Conservation (phyloP, 768 basidiomycete species). For the Pisolithus marmoratus region DNA sequence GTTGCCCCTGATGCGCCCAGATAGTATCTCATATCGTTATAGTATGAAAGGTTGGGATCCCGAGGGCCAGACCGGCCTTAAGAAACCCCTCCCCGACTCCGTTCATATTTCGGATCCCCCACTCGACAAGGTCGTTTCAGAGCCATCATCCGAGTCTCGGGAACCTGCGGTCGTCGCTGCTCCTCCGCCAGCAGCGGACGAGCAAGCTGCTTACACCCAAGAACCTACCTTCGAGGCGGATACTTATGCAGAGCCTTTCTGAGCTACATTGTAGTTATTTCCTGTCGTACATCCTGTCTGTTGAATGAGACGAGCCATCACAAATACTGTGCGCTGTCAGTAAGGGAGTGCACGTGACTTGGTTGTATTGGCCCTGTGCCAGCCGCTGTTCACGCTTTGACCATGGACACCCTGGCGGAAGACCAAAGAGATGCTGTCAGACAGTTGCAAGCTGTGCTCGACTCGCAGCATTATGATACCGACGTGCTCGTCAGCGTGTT, state of each 20-base stretch:
- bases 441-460: conserved; percentile 12
- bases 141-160: conserved; percentile 86
- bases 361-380: neutral
- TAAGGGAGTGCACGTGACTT: too few species aligned
- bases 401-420: conserved; percentile 9
- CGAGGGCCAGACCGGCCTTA: conserved; percentile 82
- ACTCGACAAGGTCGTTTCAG: conserved; percentile 82
- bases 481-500: conserved; percentile 59
- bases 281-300: neutral
- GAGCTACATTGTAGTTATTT: conserved; percentile 21
- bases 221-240: conserved; percentile 37
- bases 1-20: neutral
- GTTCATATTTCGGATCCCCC: conserved; percentile 88
- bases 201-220: conserved; percentile 31
- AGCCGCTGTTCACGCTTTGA: neutral
- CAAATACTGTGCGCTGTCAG: too few species aligned
- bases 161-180: conserved; percentile 53
- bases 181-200: conserved; percentile 48
- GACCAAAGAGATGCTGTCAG: conserved; percentile 10
- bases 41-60: conserved; percentile 98
- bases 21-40: conserved; percentile 9
- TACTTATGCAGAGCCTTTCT: conserved; percentile 53
- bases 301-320: neutral
- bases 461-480: conserved; percentile 44
- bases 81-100: conserved; percentile 91